A percentile compares a stretch with the other conserved stretches of the same genome.
Conservation (phyloP, 768 basidiomycete genomes). For the Dacryopinax spathularia region DNA sequence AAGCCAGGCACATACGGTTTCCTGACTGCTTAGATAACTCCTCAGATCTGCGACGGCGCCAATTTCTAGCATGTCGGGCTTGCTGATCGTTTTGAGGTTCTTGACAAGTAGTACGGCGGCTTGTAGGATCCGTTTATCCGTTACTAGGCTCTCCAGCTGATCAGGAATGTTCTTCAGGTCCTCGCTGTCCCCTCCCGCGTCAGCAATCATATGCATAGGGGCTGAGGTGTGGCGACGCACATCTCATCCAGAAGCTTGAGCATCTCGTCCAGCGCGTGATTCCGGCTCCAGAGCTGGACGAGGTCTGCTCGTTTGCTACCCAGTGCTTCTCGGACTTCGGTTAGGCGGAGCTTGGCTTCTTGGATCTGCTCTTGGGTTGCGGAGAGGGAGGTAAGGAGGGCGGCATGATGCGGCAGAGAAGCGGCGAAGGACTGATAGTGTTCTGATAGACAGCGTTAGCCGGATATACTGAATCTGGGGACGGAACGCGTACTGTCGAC, state of each 20-base stretch:
- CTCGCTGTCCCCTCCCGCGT: constrained; percentile 42
- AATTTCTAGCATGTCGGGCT: constrained; percentile 83
- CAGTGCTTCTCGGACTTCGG: constrained; percentile 64
- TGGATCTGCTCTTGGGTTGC: constrained; percentile 62
- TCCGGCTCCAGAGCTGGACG: constrained; percentile 76
- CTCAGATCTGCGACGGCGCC: constrained; percentile 86
- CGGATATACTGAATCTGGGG: background rate
- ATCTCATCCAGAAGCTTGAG: constrained; percentile 85
- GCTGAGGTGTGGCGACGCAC: constrained; percentile 32
- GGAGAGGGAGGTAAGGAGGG: constrained; percentile 54
- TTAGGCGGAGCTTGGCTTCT: constrained; percentile 51
- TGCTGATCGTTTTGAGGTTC: constrained; percentile 80
- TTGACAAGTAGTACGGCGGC: constrained; percentile 76
- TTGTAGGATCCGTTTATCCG: constrained; percentile 83
- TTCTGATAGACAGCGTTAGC: constrained; percentile 32
- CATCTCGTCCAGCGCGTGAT: constrained; percentile 92
- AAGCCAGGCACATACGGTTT: constrained; percentile 44
- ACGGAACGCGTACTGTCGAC: constrained; percentile 55
- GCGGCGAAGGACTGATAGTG: constrained; percentile 91
- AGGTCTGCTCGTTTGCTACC: constrained; percentile 77
- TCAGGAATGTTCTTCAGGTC: constrained; percentile 83
- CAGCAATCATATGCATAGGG: constrained; percentile 12
- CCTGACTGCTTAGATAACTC: constrained; percentile 70
- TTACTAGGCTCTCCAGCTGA: constrained; percentile 80
- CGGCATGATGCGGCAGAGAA: constrained; percentile 81